A percentile compares a stretch with the other conserved stretches of the same genome.
Conservation (phyloP, 208 protist genomes). For the Acanthamoeba culbertsoni region DNA sequence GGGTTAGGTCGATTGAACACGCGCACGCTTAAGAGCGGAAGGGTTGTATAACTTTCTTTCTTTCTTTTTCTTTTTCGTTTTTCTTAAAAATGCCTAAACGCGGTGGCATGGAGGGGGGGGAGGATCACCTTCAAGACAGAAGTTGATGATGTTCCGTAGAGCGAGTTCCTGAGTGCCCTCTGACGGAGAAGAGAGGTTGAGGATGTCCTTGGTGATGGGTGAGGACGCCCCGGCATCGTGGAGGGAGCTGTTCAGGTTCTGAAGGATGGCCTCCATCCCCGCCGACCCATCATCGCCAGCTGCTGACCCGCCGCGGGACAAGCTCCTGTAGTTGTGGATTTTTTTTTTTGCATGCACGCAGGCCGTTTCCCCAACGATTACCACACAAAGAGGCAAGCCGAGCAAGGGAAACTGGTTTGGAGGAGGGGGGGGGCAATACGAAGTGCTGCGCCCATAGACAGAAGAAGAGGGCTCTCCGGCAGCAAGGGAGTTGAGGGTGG, state of each 20-base stretch:
- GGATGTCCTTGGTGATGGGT: conserved; percentile 24
- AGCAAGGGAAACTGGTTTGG: too few relatives aligned
- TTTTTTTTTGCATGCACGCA: too few relatives aligned
- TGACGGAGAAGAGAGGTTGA: neutral
- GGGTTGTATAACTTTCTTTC: too few relatives aligned
- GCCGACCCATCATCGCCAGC: too few relatives aligned
- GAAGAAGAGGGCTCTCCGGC: neutral
- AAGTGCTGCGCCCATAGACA: neutral
- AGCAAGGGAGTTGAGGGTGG: neutral
- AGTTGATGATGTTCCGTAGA: conserved; percentile 55
- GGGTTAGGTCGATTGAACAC: too few relatives aligned
- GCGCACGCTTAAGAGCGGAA: too few relatives aligned
- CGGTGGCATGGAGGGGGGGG: neutral
- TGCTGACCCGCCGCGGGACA: too few relatives aligned
- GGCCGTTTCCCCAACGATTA: too few relatives aligned
- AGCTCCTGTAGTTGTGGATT: too few relatives aligned
- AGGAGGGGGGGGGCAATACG: too few relatives aligned
- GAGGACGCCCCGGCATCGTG: neutral
- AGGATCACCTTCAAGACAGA: neutral
- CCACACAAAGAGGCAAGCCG: too few relatives aligned
- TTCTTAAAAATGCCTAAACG: neutral
- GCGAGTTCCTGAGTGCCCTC: neutral
- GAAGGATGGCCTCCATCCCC: conserved; percentile 51
- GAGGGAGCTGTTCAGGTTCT: neutral
- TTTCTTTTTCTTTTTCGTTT: too few relatives aligned